phyloP scores from a whole-genome alignment of 768 basidiomycete species.

The Termitomyces sp. region DNA sequence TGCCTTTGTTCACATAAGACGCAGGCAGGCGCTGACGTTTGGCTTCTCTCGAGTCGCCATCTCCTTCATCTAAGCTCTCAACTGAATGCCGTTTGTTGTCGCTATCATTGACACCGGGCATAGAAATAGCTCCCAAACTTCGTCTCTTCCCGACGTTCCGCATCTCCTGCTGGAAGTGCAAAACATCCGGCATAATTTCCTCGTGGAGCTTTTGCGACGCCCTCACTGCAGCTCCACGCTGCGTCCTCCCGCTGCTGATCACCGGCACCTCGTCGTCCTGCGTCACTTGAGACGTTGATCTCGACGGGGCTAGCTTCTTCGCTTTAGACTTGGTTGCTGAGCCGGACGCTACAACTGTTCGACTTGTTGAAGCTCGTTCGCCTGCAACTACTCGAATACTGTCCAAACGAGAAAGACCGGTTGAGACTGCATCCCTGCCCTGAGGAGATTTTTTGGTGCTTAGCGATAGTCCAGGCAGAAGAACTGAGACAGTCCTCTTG shows the following conservation, averaged over 20 bases:
- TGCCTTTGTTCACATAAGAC: slow-evolving; percentile 12
- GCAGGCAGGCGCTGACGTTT: slow-evolving; percentile 9
- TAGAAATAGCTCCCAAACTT: slow-evolving; percentile 22
- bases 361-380: slow-evolving; percentile 14
- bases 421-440: neutral
- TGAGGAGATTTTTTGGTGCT: slow-evolving; percentile 8
- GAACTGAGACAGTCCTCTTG: slow-evolving; percentile 13
- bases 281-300: slow-evolving; percentile 6
- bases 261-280: slow-evolving; percentile 11
- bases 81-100: slow-evolving; percentile 9
- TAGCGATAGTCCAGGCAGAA: slow-evolving; percentile 12
- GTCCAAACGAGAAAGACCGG: slow-evolving; percentile 14
- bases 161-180: slow-evolving; percentile 65
- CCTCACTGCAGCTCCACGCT: slow-evolving; percentile 37
- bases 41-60: neutral
- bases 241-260: slow-evolving; percentile 14
- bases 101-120: slow-evolving; percentile 3
- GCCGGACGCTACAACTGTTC: slow-evolving; percentile 3
- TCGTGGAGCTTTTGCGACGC: slow-evolving; percentile 50
- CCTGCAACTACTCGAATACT: slow-evolving; percentile 24
- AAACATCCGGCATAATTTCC: slow-evolving; percentile 74
- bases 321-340: slow-evolving; percentile 8
- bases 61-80: slow-evolving; percentile 7
- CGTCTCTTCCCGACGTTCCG: slow-evolving; percentile 34
- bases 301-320: slow-evolving; percentile 6